A percentile compares a stretch with the other conserved stretches of the same genome.
Conservation (phyloP, 306 rosid genomes). For the Inga leiocalycina region DNA sequence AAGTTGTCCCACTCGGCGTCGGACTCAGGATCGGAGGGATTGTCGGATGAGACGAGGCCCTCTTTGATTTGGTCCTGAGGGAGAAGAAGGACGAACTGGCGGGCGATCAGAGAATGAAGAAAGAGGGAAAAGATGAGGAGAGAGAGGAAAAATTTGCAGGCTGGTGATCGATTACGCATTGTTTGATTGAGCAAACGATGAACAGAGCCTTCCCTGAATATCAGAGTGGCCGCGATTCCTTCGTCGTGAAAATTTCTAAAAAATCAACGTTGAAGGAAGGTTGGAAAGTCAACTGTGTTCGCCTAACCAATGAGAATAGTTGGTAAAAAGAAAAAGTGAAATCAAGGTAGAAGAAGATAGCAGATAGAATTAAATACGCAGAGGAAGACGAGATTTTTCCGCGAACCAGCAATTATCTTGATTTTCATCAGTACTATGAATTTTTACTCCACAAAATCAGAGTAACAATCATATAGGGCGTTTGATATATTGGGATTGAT, state of each 20-base stretch:
- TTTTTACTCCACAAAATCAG: no score
- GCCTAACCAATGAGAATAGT: neutral
- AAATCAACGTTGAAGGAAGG: neutral
- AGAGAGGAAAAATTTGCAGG: slow-evolving; percentile 35
- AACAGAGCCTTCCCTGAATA: neutral
- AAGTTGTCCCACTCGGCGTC: slow-evolving; percentile 88
- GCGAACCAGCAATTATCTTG: no score
- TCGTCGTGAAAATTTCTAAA: neutral
- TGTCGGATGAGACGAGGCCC: slow-evolving; percentile 40
- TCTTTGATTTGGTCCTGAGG: slow-evolving; percentile 77
- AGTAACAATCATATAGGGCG: no score
- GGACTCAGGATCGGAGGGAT: slow-evolving; percentile 53
- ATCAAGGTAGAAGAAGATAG: neutral
- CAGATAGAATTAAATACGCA: no score
- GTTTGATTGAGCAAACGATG: neutral
- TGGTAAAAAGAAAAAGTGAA: neutral
- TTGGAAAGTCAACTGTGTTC: neutral
- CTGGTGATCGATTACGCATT: slow-evolving; percentile 35
- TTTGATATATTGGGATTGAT: no score
- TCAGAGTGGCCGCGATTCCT: neutral
- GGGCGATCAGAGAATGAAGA: slow-evolving; percentile 46
- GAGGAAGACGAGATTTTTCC: no score
- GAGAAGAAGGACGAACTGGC: slow-evolving; percentile 69
- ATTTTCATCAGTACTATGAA: no score
- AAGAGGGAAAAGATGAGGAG: slow-evolving; percentile 51